Evolutionary conservation across 192 early-diverging fungal species (phyloP).

Genomic region (Chytriomyces confervae): DNA sequence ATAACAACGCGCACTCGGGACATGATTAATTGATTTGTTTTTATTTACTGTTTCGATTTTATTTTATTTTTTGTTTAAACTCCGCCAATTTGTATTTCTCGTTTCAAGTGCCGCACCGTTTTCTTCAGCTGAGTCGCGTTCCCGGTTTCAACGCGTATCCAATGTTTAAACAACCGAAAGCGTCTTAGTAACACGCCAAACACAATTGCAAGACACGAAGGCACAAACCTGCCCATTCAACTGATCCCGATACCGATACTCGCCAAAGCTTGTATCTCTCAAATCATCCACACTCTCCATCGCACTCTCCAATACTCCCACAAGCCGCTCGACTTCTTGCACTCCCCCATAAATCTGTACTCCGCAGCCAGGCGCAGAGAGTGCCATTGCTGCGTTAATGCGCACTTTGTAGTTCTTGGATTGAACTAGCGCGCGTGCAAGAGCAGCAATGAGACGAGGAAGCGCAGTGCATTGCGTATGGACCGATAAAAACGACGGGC

Average conservation of each 20-base stretch:
- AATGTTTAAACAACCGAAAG: too few relatives aligned
- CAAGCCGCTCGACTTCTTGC: slow-evolving; percentile 12
- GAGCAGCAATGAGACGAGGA: slow-evolving; percentile 54
- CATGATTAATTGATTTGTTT: not conserved
- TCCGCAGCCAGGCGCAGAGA: slow-evolving; percentile 15
- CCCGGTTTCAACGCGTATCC: too few relatives aligned
- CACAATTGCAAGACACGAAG: slow-evolving; percentile 45
- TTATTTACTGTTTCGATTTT: too few relatives aligned
- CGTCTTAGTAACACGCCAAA: too few relatives aligned
- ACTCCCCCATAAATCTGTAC: not conserved
- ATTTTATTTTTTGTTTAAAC: too few relatives aligned
- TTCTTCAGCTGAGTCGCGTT: too few relatives aligned
- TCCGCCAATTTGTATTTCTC: too few relatives aligned
- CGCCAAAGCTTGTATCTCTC: slow-evolving; percentile 44
- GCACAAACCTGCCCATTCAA: slow-evolving; percentile 44
- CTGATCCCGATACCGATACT: slow-evolving; percentile 45
- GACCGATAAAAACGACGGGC: slow-evolving; percentile 15
- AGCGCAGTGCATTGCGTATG: slow-evolving; percentile 55
- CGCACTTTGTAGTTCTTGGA: slow-evolving; percentile 82
- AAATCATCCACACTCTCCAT: slow-evolving; percentile 35
- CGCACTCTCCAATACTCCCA: slow-evolving; percentile 20
- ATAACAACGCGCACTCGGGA: not conserved
- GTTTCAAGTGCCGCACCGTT: too few relatives aligned
- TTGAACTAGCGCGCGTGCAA: slow-evolving; percentile 55
- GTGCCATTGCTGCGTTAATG: slow-evolving; percentile 64